Conservation (phyloP, 257 asterid genomes). For the Rauvolfia tetraphylla region DNA sequence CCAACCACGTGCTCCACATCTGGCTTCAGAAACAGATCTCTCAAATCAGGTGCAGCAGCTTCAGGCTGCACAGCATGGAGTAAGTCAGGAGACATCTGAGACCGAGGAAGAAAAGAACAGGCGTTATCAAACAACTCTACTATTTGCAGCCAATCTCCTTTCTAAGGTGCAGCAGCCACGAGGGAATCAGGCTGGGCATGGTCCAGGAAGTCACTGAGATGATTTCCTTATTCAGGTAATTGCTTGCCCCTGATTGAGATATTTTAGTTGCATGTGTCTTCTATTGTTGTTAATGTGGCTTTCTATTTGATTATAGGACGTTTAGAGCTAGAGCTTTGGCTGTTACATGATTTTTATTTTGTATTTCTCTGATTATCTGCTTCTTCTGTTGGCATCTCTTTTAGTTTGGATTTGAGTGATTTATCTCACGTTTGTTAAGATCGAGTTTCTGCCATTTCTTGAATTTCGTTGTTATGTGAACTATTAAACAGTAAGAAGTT, state of each 20-base stretch:
- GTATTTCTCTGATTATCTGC: background rate
- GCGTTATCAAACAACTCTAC: constrained; percentile 78
- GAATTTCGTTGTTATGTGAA: background rate
- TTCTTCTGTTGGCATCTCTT: background rate
- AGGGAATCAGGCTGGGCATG: constrained; percentile 61
- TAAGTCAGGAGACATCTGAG: constrained; percentile 55
- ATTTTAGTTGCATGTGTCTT: background rate
- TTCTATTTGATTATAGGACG: background rate
- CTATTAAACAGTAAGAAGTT: background rate
- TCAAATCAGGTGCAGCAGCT: constrained; percentile 50
- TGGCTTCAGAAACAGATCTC: constrained; percentile 37
- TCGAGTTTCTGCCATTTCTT: background rate
- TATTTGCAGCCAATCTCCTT: constrained; percentile 90
- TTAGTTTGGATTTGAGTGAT: background rate
- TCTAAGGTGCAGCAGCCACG: constrained; percentile 73
- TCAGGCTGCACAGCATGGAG: constrained; percentile 53
- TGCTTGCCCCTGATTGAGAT: background rate
- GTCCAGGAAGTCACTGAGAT: constrained; percentile 58
- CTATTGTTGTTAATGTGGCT: background rate
- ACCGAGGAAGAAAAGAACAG: constrained; percentile 84
- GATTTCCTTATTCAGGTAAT: constrained; percentile 56
- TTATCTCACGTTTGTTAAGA: background rate
- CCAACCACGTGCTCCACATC: constrained; percentile 43
- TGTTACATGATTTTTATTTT: background rate
- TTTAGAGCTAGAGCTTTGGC: background rate